These are phyloP conservation scores for Xylaria scruposa DNA, from an alignment of 495 filamentous ascomycete genomes.

Conservation along the genomic window DNA sequence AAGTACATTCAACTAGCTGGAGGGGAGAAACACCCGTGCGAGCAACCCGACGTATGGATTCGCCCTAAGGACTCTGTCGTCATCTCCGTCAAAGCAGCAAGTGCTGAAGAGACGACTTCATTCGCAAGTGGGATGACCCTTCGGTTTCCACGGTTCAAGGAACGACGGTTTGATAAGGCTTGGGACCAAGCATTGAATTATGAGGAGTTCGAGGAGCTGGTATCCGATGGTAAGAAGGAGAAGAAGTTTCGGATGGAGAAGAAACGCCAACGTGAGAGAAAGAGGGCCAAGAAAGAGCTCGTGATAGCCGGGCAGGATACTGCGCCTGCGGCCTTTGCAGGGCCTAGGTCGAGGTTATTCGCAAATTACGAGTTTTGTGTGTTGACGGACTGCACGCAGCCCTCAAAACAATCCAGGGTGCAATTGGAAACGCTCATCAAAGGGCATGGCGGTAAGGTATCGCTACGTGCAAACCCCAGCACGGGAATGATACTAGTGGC, in stretches of 20 bases:
- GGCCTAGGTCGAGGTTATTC: slow-evolving; percentile 61
- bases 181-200: slow-evolving; percentile 83
- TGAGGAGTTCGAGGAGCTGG: slow-evolving; percentile 76
- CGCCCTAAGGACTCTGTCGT: slow-evolving; percentile 86
- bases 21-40: slow-evolving; percentile 70
- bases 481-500: slow-evolving; percentile 73
- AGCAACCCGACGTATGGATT: slow-evolving; percentile 93
- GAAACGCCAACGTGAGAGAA: slow-evolving; percentile 65
- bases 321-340: slow-evolving; percentile 57
- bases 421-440: slow-evolving; percentile 90
- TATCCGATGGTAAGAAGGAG: slow-evolving; percentile 70
- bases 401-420: slow-evolving; percentile 72
- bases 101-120: slow-evolving; percentile 71
- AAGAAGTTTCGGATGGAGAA: slow-evolving; percentile 85
- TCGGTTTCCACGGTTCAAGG: slow-evolving; percentile 91
- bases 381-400: slow-evolving; percentile 50
- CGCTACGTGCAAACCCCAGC: slow-evolving; percentile 70
- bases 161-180: slow-evolving; percentile 76
- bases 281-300: slow-evolving; percentile 70
- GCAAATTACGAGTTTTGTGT: slow-evolving; percentile 79
- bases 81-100: slow-evolving; percentile 88
- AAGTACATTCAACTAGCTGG: slow-evolving; percentile 84
- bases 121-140: slow-evolving; percentile 82
- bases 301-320: slow-evolving; percentile 73
- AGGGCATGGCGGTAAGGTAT: slow-evolving; percentile 82